Evolutionary conservation across 2,329 filamentous ascomycete species (phyloP).

Genomic region (Lecanicillium sp.): DNA sequence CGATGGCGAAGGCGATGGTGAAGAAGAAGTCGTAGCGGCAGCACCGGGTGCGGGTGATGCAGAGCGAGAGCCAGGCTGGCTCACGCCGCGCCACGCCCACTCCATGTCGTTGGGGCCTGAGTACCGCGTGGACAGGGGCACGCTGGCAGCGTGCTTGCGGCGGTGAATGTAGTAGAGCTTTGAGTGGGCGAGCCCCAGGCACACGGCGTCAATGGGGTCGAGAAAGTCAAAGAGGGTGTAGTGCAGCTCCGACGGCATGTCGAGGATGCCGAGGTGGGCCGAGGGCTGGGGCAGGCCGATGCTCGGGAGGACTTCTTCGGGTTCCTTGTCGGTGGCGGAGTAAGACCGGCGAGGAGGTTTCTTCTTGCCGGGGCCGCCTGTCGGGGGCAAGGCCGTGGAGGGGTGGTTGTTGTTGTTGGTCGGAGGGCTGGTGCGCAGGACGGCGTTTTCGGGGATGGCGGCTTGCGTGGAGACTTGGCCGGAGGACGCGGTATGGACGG

Average conservation of each 20-base stretch:
- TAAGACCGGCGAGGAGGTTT: conserved; percentile 47
- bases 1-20: too few species aligned
- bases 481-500: conserved; percentile 13
- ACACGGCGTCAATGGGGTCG: conserved; percentile 57
- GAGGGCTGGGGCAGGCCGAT: conserved; percentile 41
- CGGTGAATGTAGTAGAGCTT: conserved; percentile 53
- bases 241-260: conserved; percentile 53
- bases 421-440: conserved; percentile 8
- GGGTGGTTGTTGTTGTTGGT: conserved; percentile 8
- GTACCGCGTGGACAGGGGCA: conserved; percentile 50
- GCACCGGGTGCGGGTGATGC: conserved; percentile 11
- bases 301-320: conserved; percentile 31
- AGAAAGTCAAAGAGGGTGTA: conserved; percentile 54
- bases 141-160: conserved; percentile 39
- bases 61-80: conserved; percentile 30
- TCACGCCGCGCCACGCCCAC: conserved; percentile 54
- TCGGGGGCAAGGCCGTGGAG: conserved; percentile 10
- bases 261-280: conserved; percentile 35
- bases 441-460: conserved; percentile 27
- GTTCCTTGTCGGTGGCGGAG: conserved; percentile 54
- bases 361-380: conserved; percentile 28
- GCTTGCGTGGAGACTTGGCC: conserved; percentile 18
- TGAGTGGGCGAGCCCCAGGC: conserved; percentile 50
- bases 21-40: too few species aligned
- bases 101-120: conserved; percentile 55